Percentiles rank a stretch among this genome's conserved stretches.
Conservation (phyloP, 306 rosid genomes). For the Casuarina equisetifolia region DNA sequence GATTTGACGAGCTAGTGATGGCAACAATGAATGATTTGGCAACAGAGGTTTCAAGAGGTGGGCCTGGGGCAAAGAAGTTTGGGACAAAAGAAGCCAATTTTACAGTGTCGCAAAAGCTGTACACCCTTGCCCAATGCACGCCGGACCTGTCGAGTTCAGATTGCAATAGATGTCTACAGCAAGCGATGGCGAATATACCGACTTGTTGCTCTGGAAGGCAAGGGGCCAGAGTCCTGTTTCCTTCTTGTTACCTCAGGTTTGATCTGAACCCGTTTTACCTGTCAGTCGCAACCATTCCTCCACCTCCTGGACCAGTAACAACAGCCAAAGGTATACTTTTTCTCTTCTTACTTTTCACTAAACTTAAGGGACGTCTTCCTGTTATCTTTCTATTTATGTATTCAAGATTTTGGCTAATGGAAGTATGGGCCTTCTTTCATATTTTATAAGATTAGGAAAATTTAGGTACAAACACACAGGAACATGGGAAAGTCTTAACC, state of each 20-base stretch:
- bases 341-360: too few relatives aligned
- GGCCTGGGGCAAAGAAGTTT: slow-evolving; percentile 26
- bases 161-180: slow-evolving; percentile 24
- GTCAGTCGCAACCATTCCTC: too few relatives aligned
- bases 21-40: slow-evolving; percentile 20
- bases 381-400: too few relatives aligned
- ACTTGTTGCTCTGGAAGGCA: slow-evolving; percentile 9
- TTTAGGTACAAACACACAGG: too few relatives aligned
- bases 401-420: too few relatives aligned
- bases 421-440: too few relatives aligned
- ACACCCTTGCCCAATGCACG: slow-evolving; percentile 40
- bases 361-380: too few relatives aligned
- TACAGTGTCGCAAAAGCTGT: slow-evolving; percentile 9
- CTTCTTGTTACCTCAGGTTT: slow-evolving; percentile 21
- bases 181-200: background rate
- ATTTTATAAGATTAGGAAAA: too few relatives aligned
- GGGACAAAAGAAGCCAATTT: slow-evolving; percentile 22
- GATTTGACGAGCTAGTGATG: background rate
- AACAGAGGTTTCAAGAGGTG: background rate
- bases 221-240: slow-evolving; percentile 8
- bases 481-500: too few relatives aligned
- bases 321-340: too few relatives aligned
- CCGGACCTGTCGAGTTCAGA: slow-evolving; percentile 22
- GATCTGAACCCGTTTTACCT: slow-evolving; percentile 12
- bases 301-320: too few relatives aligned